These are phyloP conservation scores for Cetradonia linearis DNA, from an alignment of 495 filamentous ascomycete species.

Conservation along the genomic window DNA sequence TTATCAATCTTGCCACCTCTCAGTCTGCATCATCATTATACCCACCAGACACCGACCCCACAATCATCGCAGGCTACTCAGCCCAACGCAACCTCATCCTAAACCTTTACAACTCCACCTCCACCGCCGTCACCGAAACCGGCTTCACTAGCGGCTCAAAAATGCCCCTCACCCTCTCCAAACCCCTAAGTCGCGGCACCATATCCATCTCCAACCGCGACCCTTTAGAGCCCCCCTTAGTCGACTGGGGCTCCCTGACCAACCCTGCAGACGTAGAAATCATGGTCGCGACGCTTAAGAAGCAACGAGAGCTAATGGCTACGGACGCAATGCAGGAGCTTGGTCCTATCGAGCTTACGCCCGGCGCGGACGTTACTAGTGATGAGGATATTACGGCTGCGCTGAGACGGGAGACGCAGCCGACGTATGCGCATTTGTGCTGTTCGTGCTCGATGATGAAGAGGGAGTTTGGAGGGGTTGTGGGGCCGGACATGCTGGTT, in stretches of 20 bases:
- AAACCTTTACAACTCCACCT: conserved; percentile 1
- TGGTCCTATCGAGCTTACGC: conserved; percentile 18
- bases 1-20: conserved; percentile 28
- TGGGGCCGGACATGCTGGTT: conserved; percentile 34
- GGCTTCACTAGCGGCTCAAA: conserved; percentile 1
- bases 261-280: conserved; percentile 30
- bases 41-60: conserved; percentile 27
- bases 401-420: conserved; percentile 14
- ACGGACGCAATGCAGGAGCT: conserved; percentile 15
- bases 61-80: conserved; percentile 32
- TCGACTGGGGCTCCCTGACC: conserved; percentile 30
- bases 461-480: conserved; percentile 38
- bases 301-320: conserved; percentile 12
- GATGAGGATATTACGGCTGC: conserved; percentile 19
- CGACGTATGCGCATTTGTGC: conserved; percentile 26
- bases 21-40: conserved; percentile 30
- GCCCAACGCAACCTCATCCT: conserved; percentile 22
- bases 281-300: conserved; percentile 22
- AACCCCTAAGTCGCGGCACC: conserved; percentile 35
- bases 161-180: conserved; percentile 13
- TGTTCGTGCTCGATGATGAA: conserved; percentile 45
- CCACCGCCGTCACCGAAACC: conserved; percentile 10
- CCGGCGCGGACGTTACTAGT: conserved; percentile 3
- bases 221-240: conserved; percentile 28
- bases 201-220: conserved; percentile 33